These are phyloP conservation scores for Mycena rosella DNA, from an alignment of 768 basidiomycete species.

Conservation along the genomic window DNA sequence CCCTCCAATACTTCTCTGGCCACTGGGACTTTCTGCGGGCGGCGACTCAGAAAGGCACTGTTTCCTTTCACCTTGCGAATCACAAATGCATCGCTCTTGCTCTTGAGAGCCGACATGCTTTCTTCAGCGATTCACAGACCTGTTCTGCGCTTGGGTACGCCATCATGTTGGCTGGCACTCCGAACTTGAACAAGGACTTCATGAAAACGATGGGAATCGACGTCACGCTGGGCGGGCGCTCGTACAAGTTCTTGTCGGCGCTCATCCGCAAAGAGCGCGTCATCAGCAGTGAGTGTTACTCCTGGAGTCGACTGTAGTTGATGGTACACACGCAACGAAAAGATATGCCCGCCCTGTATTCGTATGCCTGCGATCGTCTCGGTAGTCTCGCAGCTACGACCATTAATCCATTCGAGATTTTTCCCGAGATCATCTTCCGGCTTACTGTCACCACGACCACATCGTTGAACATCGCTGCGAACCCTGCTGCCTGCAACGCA, in stretches of 20 bases:
- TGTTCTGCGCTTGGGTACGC: slow-evolving; percentile 9
- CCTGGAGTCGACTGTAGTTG: too few species aligned
- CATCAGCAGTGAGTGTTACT: background rate
- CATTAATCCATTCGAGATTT: slow-evolving; percentile 9
- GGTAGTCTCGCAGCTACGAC: background rate
- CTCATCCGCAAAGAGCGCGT: slow-evolving; percentile 12
- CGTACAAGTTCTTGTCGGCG: background rate
- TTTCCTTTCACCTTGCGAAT: slow-evolving; percentile 2
- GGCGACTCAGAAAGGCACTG: slow-evolving; percentile 6
- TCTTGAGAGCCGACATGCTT: background rate
- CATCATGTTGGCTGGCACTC: slow-evolving; percentile 9
- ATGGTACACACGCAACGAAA: too few species aligned
- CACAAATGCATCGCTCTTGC: slow-evolving; percentile 6
- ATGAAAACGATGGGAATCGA: slow-evolving; percentile 4
- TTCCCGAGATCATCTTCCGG: slow-evolving; percentile 5
- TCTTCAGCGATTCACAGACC: slow-evolving; percentile 20
- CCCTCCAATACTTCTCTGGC: slow-evolving; percentile 20
- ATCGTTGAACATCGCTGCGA: slow-evolving; percentile 5
- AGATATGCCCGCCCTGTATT: slow-evolving; percentile 10
- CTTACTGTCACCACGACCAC: slow-evolving; percentile 14
- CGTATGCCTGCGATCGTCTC: slow-evolving; percentile 11
- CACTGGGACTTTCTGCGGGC: slow-evolving; percentile 23
- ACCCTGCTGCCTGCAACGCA: background rate
- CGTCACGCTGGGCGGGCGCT: slow-evolving; percentile 13
- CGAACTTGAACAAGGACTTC: slow-evolving; percentile 16